A percentile compares a stretch with the other conserved stretches of the same genome.
These are phyloP conservation scores for Escallonia herrerae DNA, from an alignment of 129 eudicot species.

Conservation along the genomic window DNA sequence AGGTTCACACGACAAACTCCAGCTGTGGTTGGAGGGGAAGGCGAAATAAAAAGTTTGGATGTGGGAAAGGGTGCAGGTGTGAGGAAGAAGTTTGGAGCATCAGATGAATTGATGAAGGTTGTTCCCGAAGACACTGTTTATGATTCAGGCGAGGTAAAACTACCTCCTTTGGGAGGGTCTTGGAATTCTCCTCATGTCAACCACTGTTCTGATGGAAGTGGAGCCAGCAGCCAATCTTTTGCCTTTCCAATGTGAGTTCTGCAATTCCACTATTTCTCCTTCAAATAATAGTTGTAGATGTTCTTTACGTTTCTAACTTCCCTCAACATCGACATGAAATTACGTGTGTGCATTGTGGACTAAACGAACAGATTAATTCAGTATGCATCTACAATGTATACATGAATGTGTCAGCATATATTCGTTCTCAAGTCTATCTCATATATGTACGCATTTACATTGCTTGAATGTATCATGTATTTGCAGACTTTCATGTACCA, in stretches of 20 bases:
- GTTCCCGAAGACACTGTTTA: slow-evolving; percentile 16
- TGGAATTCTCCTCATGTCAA: background rate
- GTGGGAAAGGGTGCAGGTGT: slow-evolving; percentile 6
- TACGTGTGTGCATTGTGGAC: background rate
- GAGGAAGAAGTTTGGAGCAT: slow-evolving; percentile 2
- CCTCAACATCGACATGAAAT: too few species aligned
- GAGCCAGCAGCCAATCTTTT: slow-evolving; percentile 3
- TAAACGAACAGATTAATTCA: background rate
- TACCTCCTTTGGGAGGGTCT: slow-evolving; percentile 1
- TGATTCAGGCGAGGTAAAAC: slow-evolving; percentile 6
- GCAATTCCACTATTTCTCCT: background rate
- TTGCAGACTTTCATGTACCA: background rate
- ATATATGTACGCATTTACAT: background rate
- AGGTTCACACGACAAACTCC: slow-evolving; percentile 5
- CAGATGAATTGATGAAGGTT: slow-evolving; percentile 22
- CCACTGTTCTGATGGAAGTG: slow-evolving; percentile 17
- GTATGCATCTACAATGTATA: background rate
- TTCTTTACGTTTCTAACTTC: background rate
- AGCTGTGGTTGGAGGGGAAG: slow-evolving; percentile 2
- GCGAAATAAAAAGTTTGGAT: slow-evolving; percentile 12
- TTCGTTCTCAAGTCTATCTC: background rate
- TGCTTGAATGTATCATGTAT: background rate
- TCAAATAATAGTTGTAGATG: background rate
- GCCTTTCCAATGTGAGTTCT: slow-evolving; percentile 31
- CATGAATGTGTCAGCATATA: background rate